phyloP scores from a whole-genome alignment of 805 yeast genomes.

The Candida chauliodis region DNA sequence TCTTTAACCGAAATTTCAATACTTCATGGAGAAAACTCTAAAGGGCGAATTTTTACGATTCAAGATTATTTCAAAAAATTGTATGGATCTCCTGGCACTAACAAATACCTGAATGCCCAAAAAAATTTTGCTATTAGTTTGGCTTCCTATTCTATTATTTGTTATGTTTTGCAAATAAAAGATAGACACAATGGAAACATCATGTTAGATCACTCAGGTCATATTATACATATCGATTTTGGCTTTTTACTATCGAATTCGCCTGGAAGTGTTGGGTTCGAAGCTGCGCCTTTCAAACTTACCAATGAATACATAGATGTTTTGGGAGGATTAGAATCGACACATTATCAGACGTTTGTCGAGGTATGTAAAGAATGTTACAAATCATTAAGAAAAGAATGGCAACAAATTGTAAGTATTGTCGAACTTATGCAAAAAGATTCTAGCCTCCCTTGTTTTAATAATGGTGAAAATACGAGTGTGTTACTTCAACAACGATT shows the following conservation, averaged over 20 bases:
- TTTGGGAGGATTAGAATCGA: conserved; percentile 73
- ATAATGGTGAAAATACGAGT: conserved; percentile 80
- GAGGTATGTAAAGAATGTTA: conserved; percentile 69
- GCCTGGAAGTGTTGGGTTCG: conserved; percentile 96
- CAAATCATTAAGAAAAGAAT: conserved; percentile 64
- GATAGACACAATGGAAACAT: conserved; percentile 98
- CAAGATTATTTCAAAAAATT: conserved; percentile 74
- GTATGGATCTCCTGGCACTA: conserved; percentile 61
- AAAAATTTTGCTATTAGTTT: conserved; percentile 80
- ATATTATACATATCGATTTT: conserved; percentile 91
- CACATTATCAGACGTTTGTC: conserved; percentile 57
- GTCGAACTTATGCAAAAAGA: conserved; percentile 95
- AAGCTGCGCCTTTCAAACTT: conserved; percentile 94
- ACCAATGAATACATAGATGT: conserved; percentile 87
- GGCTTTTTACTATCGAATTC: conserved; percentile 90
- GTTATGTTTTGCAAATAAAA: conserved; percentile 86
- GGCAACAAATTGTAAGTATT: conserved; percentile 72
- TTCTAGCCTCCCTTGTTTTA: conserved; percentile 86
- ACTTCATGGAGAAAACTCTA: conserved; percentile 63
- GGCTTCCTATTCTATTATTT: conserved; percentile 89
- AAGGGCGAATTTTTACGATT: conserved; percentile 66
- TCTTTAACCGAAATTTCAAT: conserved; percentile 76
- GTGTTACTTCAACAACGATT: conserved; percentile 75
- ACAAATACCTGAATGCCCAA: conserved; percentile 69
- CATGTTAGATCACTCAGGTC: conserved; percentile 95